phyloP scores from a whole-genome alignment of 495 filamentous ascomycete genomes.

The Bacidia rubella region DNA sequence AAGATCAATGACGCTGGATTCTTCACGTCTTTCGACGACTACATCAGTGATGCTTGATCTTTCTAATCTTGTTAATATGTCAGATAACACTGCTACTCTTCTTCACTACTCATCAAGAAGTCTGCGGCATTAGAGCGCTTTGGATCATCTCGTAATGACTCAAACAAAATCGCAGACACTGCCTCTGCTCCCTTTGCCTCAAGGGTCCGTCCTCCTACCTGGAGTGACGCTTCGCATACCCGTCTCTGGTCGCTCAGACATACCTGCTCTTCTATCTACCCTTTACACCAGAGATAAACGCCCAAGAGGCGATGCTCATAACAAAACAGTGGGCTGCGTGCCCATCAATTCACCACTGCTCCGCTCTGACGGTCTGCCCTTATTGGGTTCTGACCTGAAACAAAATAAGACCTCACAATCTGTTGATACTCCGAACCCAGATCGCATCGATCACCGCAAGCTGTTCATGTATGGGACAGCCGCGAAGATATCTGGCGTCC shows the following conservation, averaged over 20 bases:
- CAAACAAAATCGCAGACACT: conserved; percentile 39
- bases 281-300: conserved; percentile 54
- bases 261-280: conserved; percentile 65
- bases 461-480: conserved; percentile 64
- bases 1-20: no score
- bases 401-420: conserved; percentile 7
- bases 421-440: conserved; percentile 33
- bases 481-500: conserved; percentile 71
- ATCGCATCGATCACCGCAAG: conserved; percentile 50
- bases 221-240: conserved; percentile 66
- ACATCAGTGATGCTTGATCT: no score
- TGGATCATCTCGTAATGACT: conserved; percentile 9
- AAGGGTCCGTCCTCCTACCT: conserved; percentile 64
- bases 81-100: no score
- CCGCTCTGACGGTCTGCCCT: conserved; percentile 52
- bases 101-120: no score
- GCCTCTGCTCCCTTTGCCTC: conserved; percentile 63
- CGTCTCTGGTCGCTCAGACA: conserved; percentile 64
- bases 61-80: no score
- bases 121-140: no score
- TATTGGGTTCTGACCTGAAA: conserved; percentile 43
- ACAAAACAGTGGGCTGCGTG: conserved; percentile 67
- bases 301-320: conserved; percentile 46
- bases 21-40: no score
- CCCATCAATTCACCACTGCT: conserved; percentile 61